Evolutionary conservation across 805 yeast species (phyloP).

Genomic region (Starmerella davenportii): DNA sequence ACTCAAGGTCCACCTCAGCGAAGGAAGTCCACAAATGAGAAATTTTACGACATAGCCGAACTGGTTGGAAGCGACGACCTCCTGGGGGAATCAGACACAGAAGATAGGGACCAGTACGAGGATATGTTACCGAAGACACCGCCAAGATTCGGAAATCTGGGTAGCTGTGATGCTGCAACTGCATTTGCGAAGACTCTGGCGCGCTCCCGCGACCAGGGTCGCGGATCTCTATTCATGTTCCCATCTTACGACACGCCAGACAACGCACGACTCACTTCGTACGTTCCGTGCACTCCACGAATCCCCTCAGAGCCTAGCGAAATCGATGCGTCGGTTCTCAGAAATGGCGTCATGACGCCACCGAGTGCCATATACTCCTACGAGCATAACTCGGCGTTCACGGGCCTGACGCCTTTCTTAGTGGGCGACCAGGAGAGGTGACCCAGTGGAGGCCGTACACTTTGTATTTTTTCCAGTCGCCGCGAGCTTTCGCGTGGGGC

Average conservation of each 20-base stretch:
- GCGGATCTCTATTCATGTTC: slow-evolving; percentile 11
- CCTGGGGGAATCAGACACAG: slow-evolving; percentile 8
- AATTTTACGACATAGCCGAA: neutral
- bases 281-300: slow-evolving; percentile 8
- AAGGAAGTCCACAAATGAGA: neutral
- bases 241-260: slow-evolving; percentile 9
- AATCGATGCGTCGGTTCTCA: slow-evolving; percentile 4
- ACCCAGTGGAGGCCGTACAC: too few relatives aligned
- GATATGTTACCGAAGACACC: slow-evolving; percentile 6
- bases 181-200: slow-evolving; percentile 14
- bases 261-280: slow-evolving; percentile 4
- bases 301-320: slow-evolving; percentile 5
- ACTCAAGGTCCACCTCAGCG: neutral
- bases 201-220: slow-evolving; percentile 9
- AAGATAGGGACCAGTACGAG: neutral
- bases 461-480: too few relatives aligned
- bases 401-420: slow-evolving; percentile 13
- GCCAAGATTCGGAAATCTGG: slow-evolving; percentile 12
- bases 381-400: slow-evolving; percentile 6
- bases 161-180: slow-evolving; percentile 12
- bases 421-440: neutral
- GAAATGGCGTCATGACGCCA: slow-evolving; percentile 11
- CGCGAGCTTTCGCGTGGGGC: too few relatives aligned
- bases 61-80: slow-evolving; percentile 1
- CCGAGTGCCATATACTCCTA: slow-evolving; percentile 10